Percentiles rank a stretch among this genome's conserved stretches.
phyloP scores from a whole-genome alignment of 1,139 yeast species.

The Arxiozyma slooffiae region DNA sequence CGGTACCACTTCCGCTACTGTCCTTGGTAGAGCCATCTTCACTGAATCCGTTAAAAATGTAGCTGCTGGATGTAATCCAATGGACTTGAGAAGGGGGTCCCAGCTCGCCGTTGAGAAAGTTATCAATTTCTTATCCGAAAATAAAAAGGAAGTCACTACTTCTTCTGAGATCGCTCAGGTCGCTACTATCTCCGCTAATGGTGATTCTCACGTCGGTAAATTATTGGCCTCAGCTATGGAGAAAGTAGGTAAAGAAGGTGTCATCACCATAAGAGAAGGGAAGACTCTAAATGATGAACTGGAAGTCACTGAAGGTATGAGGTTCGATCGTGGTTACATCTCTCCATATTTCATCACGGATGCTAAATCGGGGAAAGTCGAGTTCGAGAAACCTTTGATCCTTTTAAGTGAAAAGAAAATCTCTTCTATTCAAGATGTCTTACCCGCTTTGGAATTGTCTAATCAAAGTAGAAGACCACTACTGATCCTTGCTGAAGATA shows the following conservation, averaged over 20 bases:
- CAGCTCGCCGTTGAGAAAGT: constrained; percentile 98
- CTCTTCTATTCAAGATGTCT: constrained; percentile 81
- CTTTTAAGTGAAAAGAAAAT: constrained; percentile 91
- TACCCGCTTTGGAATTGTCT: constrained; percentile 90
- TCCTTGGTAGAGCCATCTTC: constrained; percentile 92
- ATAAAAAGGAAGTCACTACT: constrained; percentile 95
- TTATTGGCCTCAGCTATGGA: constrained; percentile 96
- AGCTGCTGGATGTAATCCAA: constrained; percentile 99
- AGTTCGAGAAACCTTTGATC: constrained; percentile 89
- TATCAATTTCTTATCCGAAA: constrained; percentile 74
- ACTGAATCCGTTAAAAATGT: constrained; percentile 96
- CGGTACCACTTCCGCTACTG: constrained; percentile 98
- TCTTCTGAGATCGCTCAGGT: constrained; percentile 97
- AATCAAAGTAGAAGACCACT: constrained; percentile 94
- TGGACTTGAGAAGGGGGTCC: constrained; percentile 97
- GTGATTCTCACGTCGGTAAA: constrained; percentile 89
- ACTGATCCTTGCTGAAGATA: constrained; percentile 90
- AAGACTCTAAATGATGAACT: constrained; percentile 93
- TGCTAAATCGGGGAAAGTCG: constrained; percentile 93
- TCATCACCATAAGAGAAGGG: constrained; percentile 95
- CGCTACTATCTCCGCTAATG: constrained; percentile 97
- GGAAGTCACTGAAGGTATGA: constrained; percentile 98
- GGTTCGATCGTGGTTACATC: constrained; percentile 96
- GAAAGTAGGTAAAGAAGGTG: constrained; percentile 99
- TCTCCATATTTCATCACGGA: constrained; percentile 97